Conservation (phyloP, 495 filamentous ascomycete species). For the Ascodesmis nigricans region DNA sequence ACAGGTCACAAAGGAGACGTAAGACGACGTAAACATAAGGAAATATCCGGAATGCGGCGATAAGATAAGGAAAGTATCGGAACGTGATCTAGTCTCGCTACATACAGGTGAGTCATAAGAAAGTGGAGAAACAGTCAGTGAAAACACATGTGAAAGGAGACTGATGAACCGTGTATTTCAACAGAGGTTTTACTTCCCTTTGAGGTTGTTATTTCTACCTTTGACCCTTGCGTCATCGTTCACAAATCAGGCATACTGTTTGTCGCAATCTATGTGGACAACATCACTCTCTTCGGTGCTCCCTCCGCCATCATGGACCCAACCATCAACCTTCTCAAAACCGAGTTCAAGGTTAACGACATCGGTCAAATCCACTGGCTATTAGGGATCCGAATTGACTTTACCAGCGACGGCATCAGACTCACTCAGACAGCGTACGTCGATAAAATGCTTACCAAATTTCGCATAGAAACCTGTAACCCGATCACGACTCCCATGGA, state of each 20-base stretch:
- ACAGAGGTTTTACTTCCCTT: too few relatives aligned
- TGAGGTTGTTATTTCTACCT: slow-evolving; percentile 2
- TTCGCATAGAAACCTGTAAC: slow-evolving; percentile 1
- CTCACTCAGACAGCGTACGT: background rate
- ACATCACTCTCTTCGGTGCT: slow-evolving; percentile 1
- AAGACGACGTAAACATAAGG: too few relatives aligned
- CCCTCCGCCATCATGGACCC: slow-evolving; percentile 1
- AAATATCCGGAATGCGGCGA: too few relatives aligned
- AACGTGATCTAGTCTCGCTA: too few relatives aligned
- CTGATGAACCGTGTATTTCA: too few relatives aligned
- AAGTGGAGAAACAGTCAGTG: too few relatives aligned
- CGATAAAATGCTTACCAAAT: background rate
- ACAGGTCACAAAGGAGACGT: too few relatives aligned
- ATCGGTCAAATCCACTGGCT: background rate
- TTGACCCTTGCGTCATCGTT: slow-evolving; percentile 4
- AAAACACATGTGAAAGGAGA: too few relatives aligned
- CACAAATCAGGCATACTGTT: too few relatives aligned
- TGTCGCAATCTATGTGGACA: slow-evolving; percentile 1
- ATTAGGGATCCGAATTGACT: slow-evolving; percentile 1
- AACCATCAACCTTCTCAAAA: slow-evolving; percentile 2
- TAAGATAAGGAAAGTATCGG: too few relatives aligned
- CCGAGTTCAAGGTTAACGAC: slow-evolving; percentile 1
- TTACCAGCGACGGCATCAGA: background rate
- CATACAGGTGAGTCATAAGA: too few relatives aligned
- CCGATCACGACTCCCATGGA: background rate